phyloP scores from a whole-genome alignment of 2,329 filamentous ascomycete species.

The Alternaria triticina region DNA sequence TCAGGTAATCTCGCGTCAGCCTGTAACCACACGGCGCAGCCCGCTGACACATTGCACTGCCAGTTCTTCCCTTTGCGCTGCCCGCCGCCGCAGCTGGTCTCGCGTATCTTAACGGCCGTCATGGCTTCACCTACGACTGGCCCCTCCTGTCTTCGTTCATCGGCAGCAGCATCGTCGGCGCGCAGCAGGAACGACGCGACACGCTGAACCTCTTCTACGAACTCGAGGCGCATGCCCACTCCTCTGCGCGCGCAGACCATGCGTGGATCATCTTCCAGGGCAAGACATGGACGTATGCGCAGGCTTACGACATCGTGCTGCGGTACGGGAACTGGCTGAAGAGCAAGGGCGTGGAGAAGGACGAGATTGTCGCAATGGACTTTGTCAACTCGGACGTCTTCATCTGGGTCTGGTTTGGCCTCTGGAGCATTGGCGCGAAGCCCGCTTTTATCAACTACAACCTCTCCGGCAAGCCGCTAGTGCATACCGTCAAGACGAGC shows the following conservation, averaged over 20 bases:
- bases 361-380: constrained; percentile 49
- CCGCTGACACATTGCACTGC: neutral
- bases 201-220: constrained; percentile 63
- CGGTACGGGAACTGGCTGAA: constrained; percentile 48
- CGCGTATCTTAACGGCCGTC: constrained; percentile 72
- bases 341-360: constrained; percentile 41
- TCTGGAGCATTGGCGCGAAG: constrained; percentile 48
- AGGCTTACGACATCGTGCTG: constrained; percentile 43
- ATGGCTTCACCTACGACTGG: constrained; percentile 67
- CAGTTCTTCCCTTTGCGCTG: constrained; percentile 37
- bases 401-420: constrained; percentile 47
- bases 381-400: constrained; percentile 47
- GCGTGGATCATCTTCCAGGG: constrained; percentile 45
- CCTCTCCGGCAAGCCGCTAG: constrained; percentile 42
- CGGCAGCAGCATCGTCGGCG: constrained; percentile 53
- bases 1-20: constrained; percentile 5
- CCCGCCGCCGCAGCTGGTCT: constrained; percentile 52
- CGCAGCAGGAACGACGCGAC: constrained; percentile 61
- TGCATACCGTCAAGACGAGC: constrained; percentile 64
- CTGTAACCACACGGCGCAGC: neutral
- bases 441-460: constrained; percentile 51
- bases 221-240: constrained; percentile 42
- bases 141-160: constrained; percentile 63
- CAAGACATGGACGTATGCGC: constrained; percentile 41
- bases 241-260: constrained; percentile 31